phyloP scores from a whole-genome alignment of 1,284 basidiomycete species.

The Heterobasidion annosum region DNA sequence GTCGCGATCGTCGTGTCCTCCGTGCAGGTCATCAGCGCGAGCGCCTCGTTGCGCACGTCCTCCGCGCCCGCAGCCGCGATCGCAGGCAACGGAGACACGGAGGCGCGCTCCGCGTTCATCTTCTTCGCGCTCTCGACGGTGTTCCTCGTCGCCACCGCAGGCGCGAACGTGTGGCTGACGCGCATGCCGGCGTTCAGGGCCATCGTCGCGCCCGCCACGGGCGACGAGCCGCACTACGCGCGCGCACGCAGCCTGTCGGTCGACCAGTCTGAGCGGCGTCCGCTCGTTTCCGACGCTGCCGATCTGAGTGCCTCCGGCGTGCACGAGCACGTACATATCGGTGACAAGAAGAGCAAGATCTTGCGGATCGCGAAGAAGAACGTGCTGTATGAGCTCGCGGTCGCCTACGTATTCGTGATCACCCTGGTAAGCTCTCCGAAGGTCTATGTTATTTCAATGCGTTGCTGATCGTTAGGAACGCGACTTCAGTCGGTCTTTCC shows the following conservation, averaged over 20 bases:
- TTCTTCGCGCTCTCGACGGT: conserved; percentile 67
- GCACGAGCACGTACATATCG: conserved; percentile 5
- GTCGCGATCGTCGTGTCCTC: conserved; percentile 66
- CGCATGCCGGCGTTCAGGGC: conserved; percentile 48
- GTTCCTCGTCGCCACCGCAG: conserved; percentile 46
- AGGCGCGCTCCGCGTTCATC: conserved; percentile 54
- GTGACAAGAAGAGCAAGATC: conserved; percentile 27
- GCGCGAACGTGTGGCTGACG: conserved; percentile 48
- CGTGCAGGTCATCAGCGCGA: conserved; percentile 61
- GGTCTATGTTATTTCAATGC: background rate
- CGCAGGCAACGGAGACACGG: conserved; percentile 27
- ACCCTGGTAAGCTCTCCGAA: conserved; percentile 51
- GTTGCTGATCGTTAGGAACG: background rate
- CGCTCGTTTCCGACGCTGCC: background rate
- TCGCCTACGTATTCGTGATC: conserved; percentile 68
- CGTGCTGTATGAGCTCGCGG: conserved; percentile 58
- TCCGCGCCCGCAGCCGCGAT: background rate
- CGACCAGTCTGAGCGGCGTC: conserved; percentile 3
- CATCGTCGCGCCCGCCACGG: conserved; percentile 25
- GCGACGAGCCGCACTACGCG: conserved; percentile 22
- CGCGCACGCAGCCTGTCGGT: conserved; percentile 7
- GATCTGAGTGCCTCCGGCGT: background rate
- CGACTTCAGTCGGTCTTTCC: conserved; percentile 69
- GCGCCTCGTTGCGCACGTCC: conserved; percentile 31
- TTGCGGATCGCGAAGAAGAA: conserved; percentile 57